These are phyloP conservation scores for Neurospora sp. DNA, from an alignment of 495 filamentous ascomycete genomes.

Conservation along the genomic window DNA sequence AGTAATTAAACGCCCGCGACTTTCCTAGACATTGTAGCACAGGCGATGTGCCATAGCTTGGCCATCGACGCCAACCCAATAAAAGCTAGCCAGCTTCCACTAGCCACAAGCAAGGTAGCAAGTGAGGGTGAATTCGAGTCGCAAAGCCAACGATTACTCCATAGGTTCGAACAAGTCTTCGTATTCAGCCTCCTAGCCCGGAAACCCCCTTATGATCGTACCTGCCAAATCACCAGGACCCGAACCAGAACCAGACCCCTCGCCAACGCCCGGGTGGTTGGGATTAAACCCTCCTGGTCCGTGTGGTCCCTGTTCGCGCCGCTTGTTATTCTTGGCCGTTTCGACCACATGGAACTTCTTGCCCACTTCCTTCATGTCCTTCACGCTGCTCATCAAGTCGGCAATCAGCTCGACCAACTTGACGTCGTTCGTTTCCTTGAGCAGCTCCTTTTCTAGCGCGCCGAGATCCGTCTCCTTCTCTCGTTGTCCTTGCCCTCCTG, in stretches of 20 bases:
- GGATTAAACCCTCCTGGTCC: background rate
- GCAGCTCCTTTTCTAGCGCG: constrained; percentile 46
- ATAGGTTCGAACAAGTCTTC: background rate
- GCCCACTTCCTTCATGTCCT: constrained; percentile 57
- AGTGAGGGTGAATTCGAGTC: background rate
- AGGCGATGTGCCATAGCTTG: background rate
- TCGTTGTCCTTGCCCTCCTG: background rate
- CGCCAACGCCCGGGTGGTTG: background rate
- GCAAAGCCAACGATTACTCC: background rate
- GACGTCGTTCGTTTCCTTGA: constrained; percentile 69
- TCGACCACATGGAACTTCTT: constrained; percentile 61
- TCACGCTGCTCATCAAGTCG: constrained; percentile 54
- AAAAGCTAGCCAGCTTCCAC: background rate
- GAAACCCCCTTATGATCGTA: too few relatives aligned
- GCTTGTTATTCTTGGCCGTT: constrained; percentile 15
- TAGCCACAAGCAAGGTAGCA: background rate
- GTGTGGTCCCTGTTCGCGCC: background rate
- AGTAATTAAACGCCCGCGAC: background rate
- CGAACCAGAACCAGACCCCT: background rate
- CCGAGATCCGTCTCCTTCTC: constrained; percentile 27
- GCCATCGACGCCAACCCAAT: background rate
- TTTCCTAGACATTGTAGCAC: background rate
- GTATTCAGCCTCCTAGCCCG: background rate
- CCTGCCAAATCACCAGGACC: background rate
- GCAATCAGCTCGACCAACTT: constrained; percentile 61